Conservation (phyloP, 2,329 filamentous ascomycete species). For the Exophiala oligosperma region DNA sequence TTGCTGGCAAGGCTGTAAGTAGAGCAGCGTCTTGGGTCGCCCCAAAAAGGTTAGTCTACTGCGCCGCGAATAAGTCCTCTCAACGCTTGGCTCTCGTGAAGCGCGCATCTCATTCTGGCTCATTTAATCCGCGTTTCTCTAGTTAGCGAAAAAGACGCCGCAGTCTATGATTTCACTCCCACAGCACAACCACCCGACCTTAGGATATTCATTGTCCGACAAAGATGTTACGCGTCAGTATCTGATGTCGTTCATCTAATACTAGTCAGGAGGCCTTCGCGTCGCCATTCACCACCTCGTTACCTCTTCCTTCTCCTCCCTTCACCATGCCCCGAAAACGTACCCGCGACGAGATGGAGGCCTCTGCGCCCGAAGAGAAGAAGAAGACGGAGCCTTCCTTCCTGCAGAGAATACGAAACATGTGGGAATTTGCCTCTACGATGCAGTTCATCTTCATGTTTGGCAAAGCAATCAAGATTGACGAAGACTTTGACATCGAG, state of each 20-base stretch:
- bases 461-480: slow-evolving; percentile 83
- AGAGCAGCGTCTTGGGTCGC: no score
- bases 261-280: not conserved
- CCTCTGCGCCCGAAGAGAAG: slow-evolving; percentile 46
- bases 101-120: not conserved
- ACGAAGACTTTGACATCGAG: slow-evolving; percentile 85
- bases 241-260: not conserved
- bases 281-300: not conserved
- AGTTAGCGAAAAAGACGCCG: slow-evolving; percentile 1
- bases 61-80: not conserved
- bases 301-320: slow-evolving; percentile 1
- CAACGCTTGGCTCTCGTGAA: not conserved
- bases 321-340: slow-evolving; percentile 51
- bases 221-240: not conserved
- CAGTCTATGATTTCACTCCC: not conserved
- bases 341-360: slow-evolving; percentile 56
- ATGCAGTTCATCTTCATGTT: slow-evolving; percentile 94
- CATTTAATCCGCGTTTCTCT: slow-evolving; percentile 4
- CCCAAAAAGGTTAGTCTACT: no score
- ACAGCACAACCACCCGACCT: slow-evolving; percentile 4
- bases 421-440: slow-evolving; percentile 94
- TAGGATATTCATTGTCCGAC: not conserved
- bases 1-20: no score
- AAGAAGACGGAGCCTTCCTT: slow-evolving; percentile 42
- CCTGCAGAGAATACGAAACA: slow-evolving; percentile 73